These are phyloP conservation scores for Trametes polyzona DNA, from an alignment of 1,284 basidiomycete species.

Conservation along the genomic window DNA sequence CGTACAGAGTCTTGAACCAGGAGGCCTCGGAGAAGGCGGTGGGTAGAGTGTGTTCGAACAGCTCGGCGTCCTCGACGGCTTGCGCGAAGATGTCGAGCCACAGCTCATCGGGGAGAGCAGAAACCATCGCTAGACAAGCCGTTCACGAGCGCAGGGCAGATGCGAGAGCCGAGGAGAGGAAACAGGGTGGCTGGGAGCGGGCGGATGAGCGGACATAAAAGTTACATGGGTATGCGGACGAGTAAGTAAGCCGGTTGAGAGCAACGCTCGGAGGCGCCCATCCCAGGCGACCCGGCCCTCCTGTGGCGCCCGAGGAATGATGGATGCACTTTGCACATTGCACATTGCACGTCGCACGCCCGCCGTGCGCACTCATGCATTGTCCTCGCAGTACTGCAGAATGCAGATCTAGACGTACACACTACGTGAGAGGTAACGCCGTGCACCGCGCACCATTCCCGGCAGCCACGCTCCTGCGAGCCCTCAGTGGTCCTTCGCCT, in stretches of 20 bases:
- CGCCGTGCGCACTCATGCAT: background rate
- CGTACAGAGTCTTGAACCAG: slow-evolving; percentile 56
- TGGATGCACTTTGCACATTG: background rate
- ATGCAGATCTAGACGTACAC: background rate
- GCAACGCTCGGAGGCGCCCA: slow-evolving; percentile 8
- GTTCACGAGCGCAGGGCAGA: background rate
- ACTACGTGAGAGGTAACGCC: background rate
- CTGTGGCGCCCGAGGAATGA: slow-evolving; percentile 3
- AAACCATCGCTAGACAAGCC: slow-evolving; percentile 24
- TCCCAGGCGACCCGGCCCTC: background rate
- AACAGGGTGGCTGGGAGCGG: background rate
- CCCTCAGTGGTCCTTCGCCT: slow-evolving; percentile 50
- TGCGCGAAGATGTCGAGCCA: slow-evolving; percentile 70
- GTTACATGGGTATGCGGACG: slow-evolving; percentile 7
- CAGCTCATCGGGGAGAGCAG: slow-evolving; percentile 62
- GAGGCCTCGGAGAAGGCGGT: slow-evolving; percentile 60
- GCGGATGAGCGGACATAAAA: background rate
- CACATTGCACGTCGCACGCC: background rate
- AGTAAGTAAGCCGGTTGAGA: background rate
- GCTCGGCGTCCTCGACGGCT: slow-evolving; percentile 65
- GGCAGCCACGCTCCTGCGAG: background rate
- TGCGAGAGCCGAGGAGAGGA: background rate
- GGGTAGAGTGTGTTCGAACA: slow-evolving; percentile 60
- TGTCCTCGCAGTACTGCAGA: too few relatives aligned
- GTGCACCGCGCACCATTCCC: background rate